Conservation (phyloP, 2,329 filamentous ascomycete genomes). For the Pseudocercospora eumusae region DNA sequence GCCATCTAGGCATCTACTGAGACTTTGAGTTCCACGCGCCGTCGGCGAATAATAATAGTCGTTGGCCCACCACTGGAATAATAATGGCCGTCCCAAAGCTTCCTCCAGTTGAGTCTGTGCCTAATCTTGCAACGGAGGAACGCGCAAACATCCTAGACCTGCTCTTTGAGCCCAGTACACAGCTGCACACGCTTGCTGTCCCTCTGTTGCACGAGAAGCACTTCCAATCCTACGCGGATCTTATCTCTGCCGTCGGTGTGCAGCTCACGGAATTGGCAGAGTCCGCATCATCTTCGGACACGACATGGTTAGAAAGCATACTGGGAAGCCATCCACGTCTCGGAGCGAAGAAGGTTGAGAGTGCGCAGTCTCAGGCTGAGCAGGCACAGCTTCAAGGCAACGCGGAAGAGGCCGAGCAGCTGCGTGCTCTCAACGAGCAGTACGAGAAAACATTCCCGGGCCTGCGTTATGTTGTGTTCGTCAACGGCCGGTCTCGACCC, state of each 20-base stretch:
- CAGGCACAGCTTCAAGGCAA: slow-evolving; percentile 69
- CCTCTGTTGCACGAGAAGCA: slow-evolving; percentile 62
- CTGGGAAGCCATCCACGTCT: slow-evolving; percentile 80
- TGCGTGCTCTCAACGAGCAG: slow-evolving; percentile 68
- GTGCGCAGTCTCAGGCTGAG: slow-evolving; percentile 75
- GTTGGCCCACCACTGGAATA: neutral
- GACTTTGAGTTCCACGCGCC: neutral
- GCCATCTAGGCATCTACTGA: slow-evolving; percentile 6
- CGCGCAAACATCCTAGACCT: slow-evolving; percentile 67
- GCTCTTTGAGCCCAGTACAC: slow-evolving; percentile 79
- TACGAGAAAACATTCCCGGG: slow-evolving; percentile 83
- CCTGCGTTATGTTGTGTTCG: slow-evolving; percentile 86
- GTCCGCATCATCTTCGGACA: slow-evolving; percentile 53
- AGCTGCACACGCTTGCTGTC: slow-evolving; percentile 70
- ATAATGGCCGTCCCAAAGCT: slow-evolving; percentile 47
- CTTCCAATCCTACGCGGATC: slow-evolving; percentile 67
- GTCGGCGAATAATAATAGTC: neutral
- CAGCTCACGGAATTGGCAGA: slow-evolving; percentile 63
- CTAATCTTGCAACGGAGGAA: slow-evolving; percentile 56
- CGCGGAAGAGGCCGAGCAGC: slow-evolving; percentile 56
- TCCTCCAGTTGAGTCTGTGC: slow-evolving; percentile 60
- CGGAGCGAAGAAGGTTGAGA: slow-evolving; percentile 79
- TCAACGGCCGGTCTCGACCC: slow-evolving; percentile 73
- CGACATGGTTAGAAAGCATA: slow-evolving; percentile 66
- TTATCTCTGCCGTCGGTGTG: slow-evolving; percentile 67